A percentile compares a stretch with the other conserved stretches of the same genome.
phyloP scores from a whole-genome alignment of 2,329 filamentous ascomycete species.

The Penicillium sp. region DNA sequence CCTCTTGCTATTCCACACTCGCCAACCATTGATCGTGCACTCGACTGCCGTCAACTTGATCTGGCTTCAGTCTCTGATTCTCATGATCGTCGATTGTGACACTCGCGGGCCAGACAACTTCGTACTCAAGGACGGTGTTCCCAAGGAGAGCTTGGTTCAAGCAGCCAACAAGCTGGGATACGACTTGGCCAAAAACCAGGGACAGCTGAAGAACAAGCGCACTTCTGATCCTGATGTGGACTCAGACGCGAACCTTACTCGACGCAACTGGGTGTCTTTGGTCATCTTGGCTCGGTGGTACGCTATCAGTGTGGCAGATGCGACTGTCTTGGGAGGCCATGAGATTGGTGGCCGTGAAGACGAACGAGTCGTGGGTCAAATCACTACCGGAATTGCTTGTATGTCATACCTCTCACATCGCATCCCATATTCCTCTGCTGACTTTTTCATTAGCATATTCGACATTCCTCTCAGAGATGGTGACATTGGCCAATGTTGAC shows the following conservation, averaged over 20 bases:
- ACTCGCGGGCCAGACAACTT: conserved; percentile 46
- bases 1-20: conserved; percentile 40
- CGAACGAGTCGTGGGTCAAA: conserved; percentile 39
- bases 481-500: conserved; percentile 36
- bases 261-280: conserved; percentile 44
- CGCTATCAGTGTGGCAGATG: conserved; percentile 43
- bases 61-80: conserved; percentile 43
- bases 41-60: conserved; percentile 41
- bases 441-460: conserved; percentile 34
- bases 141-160: conserved; percentile 44
- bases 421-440: not conserved
- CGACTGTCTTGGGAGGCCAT: conserved; percentile 38
- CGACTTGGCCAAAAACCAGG: conserved; percentile 41
- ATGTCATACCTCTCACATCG: conserved; percentile 22
- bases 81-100: conserved; percentile 48
- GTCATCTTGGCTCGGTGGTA: conserved; percentile 46
- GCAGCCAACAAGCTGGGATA: conserved; percentile 41
- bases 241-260: conserved; percentile 43
- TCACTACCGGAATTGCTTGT: conserved; percentile 41
- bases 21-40: conserved; percentile 39
- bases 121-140: conserved; percentile 42
- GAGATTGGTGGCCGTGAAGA: conserved; percentile 44
- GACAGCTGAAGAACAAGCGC: conserved; percentile 40
- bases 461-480: conserved; percentile 39
- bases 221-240: conserved; percentile 39